Evolutionary conservation across 495 filamentous ascomycete species (phyloP).

Genomic region (Penicillium bialowiezense): DNA sequence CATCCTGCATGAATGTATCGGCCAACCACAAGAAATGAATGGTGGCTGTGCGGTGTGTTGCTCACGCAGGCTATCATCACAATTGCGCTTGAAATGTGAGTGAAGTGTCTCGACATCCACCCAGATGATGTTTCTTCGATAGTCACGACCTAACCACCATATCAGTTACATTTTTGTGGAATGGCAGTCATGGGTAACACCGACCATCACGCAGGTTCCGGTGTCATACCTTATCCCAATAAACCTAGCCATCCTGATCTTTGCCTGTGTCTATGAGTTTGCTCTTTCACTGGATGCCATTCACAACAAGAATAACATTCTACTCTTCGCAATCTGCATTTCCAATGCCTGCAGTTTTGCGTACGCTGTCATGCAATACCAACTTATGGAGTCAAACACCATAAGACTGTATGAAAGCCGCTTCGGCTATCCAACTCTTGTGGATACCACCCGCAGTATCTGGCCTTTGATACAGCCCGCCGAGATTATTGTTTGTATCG

Average conservation of each 20-base stretch:
- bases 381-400: not conserved
- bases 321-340: conserved; percentile 23
- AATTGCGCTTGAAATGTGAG: conserved; percentile 11
- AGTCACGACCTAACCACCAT: not conserved
- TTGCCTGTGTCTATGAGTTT: conserved; percentile 16
- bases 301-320: conserved; percentile 21
- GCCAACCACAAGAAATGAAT: conserved; percentile 9
- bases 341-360: conserved; percentile 17
- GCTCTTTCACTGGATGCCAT: conserved; percentile 19
- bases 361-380: conserved; percentile 6
- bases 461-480: conserved; percentile 10
- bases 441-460: conserved; percentile 5
- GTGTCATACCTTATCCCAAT: conserved; percentile 16
- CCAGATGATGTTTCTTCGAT: not conserved
- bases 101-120: not conserved
- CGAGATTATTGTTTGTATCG: conserved; percentile 2
- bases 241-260: conserved; percentile 16
- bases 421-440: not conserved
- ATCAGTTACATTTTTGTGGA: conserved; percentile 15
- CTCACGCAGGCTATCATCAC: conserved; percentile 12
- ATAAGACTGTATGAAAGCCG: not conserved
- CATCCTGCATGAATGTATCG: not conserved
- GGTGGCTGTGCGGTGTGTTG: conserved; percentile 13
- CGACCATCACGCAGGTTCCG: conserved; percentile 15
- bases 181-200: conserved; percentile 20